Evolutionary conservation across 2,329 filamentous ascomycete genomes (phyloP), one percentile per base, ranked within the genome.

Genomic region (Colletotrichum melonis): DNA sequence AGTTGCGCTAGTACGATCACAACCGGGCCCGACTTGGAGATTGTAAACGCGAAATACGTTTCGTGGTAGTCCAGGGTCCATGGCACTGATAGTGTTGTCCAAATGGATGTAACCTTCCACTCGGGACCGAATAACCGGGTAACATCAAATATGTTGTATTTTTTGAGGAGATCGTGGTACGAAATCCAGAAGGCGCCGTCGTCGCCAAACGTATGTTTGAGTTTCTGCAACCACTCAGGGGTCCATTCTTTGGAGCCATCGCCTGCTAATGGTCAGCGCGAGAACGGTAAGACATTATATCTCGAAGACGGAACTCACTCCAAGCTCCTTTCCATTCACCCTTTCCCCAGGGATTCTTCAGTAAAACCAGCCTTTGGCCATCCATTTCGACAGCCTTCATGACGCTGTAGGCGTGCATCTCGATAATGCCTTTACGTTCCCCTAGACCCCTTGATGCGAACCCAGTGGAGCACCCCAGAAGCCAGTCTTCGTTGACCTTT

Each of bases 321-420:
- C 94, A 97, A 1, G 93, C 87, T 1, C 94, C 94, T 35, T 90
- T 93, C 94, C 94, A 97, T 81, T 95, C 94, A 38, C 89, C 90
- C 75, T 91, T 91, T 1, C 94, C 94, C 94, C 94, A 97, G 0
- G 94, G 94, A 77, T 97, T 97, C 75, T 87, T 89, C 52, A 94
- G 84, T 63, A 91, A 87, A 3, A 95, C 84, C 1, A 95, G 84
- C 2, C 92, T 88, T 32, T 91, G 84, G 1, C 90, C 91, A 54
- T 91, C 87, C 65, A 90, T 84, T 75, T 92, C 91, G 16, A 88
- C 83, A 1, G 87, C 86, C 75, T 88, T 86, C 75, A 91, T 88
- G 9, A 92, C 85, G 1, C 89, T 90, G 76, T 92, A 92, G 3
- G 90, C 90, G 75, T 92, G 90, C 11, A 86, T 81, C 70, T 90